Evolutionary conservation across 768 basidiomycete genomes (phyloP).

Genomic region (Psilocybe cubensis): DNA sequence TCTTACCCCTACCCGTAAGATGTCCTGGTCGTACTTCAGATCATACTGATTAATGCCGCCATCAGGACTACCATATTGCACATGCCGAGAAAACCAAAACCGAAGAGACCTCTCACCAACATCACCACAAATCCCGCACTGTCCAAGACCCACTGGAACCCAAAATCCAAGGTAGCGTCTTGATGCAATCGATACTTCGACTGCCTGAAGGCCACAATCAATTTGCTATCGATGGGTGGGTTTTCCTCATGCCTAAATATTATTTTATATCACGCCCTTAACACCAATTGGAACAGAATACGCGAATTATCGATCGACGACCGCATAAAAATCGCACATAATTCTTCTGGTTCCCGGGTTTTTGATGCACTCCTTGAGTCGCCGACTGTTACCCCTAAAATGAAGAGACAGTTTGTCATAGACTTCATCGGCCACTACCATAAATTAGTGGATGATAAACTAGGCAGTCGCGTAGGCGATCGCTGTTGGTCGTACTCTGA

Average conservation of each 20-base stretch:
- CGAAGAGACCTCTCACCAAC: slow-evolving; percentile 18
- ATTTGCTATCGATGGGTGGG: slow-evolving; percentile 71
- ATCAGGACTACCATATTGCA: slow-evolving; percentile 31
- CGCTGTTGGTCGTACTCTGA: slow-evolving; percentile 93
- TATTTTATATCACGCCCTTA: not conserved
- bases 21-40: slow-evolving; percentile 1
- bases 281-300: slow-evolving; percentile 46
- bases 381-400: slow-evolving; percentile 61
- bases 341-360: slow-evolving; percentile 74
- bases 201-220: slow-evolving; percentile 70
- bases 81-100: slow-evolving; percentile 10
- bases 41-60: not conserved
- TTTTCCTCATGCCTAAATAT: too few species aligned
- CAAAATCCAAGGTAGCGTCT: slow-evolving; percentile 81
- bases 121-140: slow-evolving; percentile 14
- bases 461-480: slow-evolving; percentile 90
- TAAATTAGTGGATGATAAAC: slow-evolving; percentile 82
- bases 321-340: slow-evolving; percentile 52
- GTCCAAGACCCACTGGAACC: slow-evolving; percentile 53
- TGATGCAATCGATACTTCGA: slow-evolving; percentile 82
- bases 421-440: slow-evolving; percentile 81
- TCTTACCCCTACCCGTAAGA: slow-evolving; percentile 54
- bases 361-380: slow-evolving; percentile 80
- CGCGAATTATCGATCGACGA: slow-evolving; percentile 58
- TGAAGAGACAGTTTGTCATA: slow-evolving; percentile 72